Percentiles rank a stretch among this genome's conserved stretches.
Evolutionary conservation across 2,329 filamentous ascomycete species (phyloP).

Genomic region (Xylariaceae sp.): DNA sequence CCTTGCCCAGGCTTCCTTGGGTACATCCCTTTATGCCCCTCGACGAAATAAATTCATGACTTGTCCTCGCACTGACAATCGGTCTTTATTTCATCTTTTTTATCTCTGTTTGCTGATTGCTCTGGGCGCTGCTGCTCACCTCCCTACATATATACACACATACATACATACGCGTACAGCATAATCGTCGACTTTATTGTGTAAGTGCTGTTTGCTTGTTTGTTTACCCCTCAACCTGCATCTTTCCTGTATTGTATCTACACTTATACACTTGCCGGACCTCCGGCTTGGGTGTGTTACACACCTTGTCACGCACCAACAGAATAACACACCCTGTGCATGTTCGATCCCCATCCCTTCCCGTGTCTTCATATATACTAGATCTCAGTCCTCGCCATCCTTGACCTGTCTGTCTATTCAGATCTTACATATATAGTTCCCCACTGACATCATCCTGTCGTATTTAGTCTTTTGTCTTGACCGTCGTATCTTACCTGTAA

Average conservation of each 20-base stretch:
- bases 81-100: no score
- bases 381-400: background rate
- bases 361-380: background rate
- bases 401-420: background rate
- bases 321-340: background rate
- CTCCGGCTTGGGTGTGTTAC: conserved; percentile 11
- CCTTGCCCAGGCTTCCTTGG: no score
- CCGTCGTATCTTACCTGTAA: no score
- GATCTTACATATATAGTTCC: background rate
- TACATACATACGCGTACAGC: background rate
- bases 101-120: no score
- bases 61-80: no score
- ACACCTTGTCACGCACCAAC: background rate
- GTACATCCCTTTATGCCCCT: no score
- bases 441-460: background rate
- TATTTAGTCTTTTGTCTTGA: no score
- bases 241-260: conserved; percentile 1
- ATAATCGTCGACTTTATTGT: background rate
- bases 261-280: conserved; percentile 6
- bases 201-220: background rate
- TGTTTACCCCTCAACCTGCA: conserved; percentile 12
- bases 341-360: background rate
- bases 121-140: no score
- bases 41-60: no score
- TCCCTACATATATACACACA: no score